phyloP scores from a whole-genome alignment of 257 asterid species.

The Capsicum rhomboideum region DNA sequence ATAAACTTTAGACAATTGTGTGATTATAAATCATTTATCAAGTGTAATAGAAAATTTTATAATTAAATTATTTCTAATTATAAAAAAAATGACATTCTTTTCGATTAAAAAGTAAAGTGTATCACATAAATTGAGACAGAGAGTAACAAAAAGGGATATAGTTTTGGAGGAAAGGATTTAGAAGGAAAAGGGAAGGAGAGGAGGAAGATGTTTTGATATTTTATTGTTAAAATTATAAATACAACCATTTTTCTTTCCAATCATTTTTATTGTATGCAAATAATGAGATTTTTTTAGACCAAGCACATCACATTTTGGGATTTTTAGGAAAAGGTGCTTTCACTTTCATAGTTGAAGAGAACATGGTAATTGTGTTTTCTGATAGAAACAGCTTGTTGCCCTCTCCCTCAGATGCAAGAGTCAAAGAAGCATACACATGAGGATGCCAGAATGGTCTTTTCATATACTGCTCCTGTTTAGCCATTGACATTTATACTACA shows the following conservation, averaged over 20 bases:
- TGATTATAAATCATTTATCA: too few relatives aligned
- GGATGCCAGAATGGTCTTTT: background rate
- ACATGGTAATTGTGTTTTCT: constrained; percentile 17
- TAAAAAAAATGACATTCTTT: too few relatives aligned
- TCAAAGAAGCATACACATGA: background rate
- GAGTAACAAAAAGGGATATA: too few relatives aligned
- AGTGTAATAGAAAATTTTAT: too few relatives aligned
- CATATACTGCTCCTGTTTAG: background rate
- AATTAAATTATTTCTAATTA: too few relatives aligned
- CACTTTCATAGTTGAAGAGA: background rate
- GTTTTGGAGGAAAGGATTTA: background rate
- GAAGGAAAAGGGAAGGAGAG: background rate
- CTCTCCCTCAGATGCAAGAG: constrained; percentile 17
- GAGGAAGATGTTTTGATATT: background rate
- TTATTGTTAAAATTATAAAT: background rate
- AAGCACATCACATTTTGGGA: background rate
- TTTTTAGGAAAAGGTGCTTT: background rate
- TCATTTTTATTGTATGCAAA: background rate
- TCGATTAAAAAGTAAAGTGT: too few relatives aligned
- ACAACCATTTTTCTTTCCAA: background rate
- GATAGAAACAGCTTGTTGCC: constrained; percentile 2
- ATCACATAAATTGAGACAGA: too few relatives aligned
- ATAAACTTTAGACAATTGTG: too few relatives aligned
- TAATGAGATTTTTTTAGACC: background rate
- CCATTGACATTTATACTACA: background rate